Evolutionary conservation across 148 eudicot genomes (phyloP), one percentile per base, ranked within the genome.

Genomic region (Camellia japonica): DNA sequence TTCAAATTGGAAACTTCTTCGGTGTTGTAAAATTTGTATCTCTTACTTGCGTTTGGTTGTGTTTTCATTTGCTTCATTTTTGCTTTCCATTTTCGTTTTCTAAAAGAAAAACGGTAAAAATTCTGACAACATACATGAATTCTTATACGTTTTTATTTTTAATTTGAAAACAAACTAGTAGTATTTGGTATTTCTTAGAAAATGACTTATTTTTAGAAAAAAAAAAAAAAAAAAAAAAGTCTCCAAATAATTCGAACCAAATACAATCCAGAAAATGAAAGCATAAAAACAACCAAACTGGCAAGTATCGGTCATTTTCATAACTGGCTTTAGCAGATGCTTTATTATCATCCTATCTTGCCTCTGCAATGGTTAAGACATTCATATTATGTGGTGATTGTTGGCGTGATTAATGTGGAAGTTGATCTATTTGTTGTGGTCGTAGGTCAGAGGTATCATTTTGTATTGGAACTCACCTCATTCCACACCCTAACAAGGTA

Each of bases 401-500:
- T 60, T 41, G 19, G 5, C 8, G 23, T 47, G 19, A 15, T 44
- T 56, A 2, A 7, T 49, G 44, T 51, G 68, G n/a, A 18, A 54
- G 3, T 63, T 20, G 16, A 72, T 30, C 8, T 54, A 8, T 69
- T 46, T 51, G 73, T 58, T 65, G 9, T 66, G 62, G 68, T 69
- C 9, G 47, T 55, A 77, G 84, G 76, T n/a, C 86, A 69, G 95
- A 87, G 77, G 68, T 91, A 80, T 91, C 93, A 44, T 78, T 91
- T 15, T 76, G 67, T 77, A 86, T 95, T 82, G 98, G 97, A 85
- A 87, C 94, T 73, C 94, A 92, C 84, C 78, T 87, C 76, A 90
- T 93, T 83, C 97, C 98, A 74, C 98, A 95, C 81, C 98, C 98
- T 54, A 90, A 89, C 55, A 95, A 95, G 97, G 98, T 95, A 86